Percentiles rank a stretch among this genome's conserved stretches.
phyloP scores from a whole-genome alignment of 495 filamentous ascomycete genomes.

The Aspergillus mulundensis region DNA sequence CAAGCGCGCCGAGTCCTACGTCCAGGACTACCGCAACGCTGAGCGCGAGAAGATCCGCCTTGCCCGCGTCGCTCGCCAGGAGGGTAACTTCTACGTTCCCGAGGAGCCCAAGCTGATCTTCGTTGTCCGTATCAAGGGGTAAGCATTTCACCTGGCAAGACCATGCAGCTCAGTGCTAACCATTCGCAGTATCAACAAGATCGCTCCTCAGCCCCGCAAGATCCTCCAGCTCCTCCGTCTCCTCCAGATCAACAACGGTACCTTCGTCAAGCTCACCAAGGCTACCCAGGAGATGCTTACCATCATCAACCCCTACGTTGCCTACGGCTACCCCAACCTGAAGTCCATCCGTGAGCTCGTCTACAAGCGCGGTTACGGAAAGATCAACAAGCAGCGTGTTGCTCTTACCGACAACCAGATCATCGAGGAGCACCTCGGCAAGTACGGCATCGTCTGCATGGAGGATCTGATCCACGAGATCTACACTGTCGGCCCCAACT shows the following conservation, averaged over 20 bases:
- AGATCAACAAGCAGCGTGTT: constrained; percentile 94
- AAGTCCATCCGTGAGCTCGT: constrained; percentile 98
- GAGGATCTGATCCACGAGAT: constrained; percentile 99
- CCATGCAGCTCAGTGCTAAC: constrained; percentile 18
- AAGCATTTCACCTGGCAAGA: constrained; percentile 20
- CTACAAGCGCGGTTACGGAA: constrained; percentile 99
- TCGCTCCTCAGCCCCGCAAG: constrained; percentile 99
- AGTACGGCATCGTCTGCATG: constrained; percentile 98
- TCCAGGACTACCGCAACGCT: constrained; percentile 96
- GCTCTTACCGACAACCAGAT: constrained; percentile 95
- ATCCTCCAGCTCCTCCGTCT: constrained; percentile 98
- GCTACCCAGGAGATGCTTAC: constrained; percentile 97
- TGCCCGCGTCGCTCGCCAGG: constrained; percentile 77
- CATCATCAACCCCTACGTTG: constrained; percentile 95
- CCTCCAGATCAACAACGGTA: constrained; percentile 99
- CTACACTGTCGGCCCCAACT: constrained; percentile 96
- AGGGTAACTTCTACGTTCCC: constrained; percentile 88
- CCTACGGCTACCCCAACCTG: constrained; percentile 98
- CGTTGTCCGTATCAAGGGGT: constrained; percentile 98
- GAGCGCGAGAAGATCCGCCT: constrained; percentile 99
- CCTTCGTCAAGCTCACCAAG: constrained; percentile 97
- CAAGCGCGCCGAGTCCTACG: constrained; percentile 99
- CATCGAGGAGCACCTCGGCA: constrained; percentile 93
- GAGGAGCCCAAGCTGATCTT: constrained; percentile 97
- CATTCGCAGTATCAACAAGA: constrained; percentile 93